Evolutionary conservation across 352 stramenopile species (phyloP), one percentile per base, ranked within the genome.

Genomic region (Globisporangium orthogonon): DNA sequence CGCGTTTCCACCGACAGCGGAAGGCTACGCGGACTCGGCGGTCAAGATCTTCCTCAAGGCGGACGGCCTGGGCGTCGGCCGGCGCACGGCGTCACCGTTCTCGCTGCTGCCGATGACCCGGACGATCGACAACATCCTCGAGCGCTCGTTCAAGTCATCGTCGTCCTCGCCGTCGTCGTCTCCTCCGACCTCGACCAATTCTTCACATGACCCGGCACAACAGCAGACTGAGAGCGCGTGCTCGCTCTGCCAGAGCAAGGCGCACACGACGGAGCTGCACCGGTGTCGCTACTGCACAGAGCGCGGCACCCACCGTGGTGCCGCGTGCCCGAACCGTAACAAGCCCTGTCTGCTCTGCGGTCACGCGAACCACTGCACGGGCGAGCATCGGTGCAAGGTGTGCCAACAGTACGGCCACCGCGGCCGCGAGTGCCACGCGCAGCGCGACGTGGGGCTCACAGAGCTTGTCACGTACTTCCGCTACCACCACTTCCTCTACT

Each of bases 401-500:
- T 94, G 84, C 57, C 78, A 90, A 61, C 81, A 91, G 54, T 91
- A 83, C 52, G 84, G 84, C 29, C 84, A 94, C 61, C 84, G 84
- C 37, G 84, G 84, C 40, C 84, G 84, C 44, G 82, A 94, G 56
- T 94, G 84, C 61, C 84, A 94, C 62, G 70, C 73, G 37, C 84
- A 94, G 54, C 77, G 84, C 53, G 82, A 91, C 56, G 84, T 92
- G 15, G 84, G 84, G 4, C 71, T 89, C 62, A 72, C 84, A 15
- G 84, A 94, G 61, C 65, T 94, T 50, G 51, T 92, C 33, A 89
- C 84, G 41, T 91, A 90, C 69, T 94, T 91, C 62, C 84, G 83
- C 18, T 94, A 87, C 63, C 84, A 94, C 46, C 76, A 92, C 57
- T 94, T 91, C 61, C 67, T 94, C 17, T 94, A 94, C 62, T 94